A percentile compares a stretch with the other conserved stretches of the same genome.
These are phyloP conservation scores for Cyclostephanos invisitatus DNA, from an alignment of 108 stramenopile species.

Conservation along the genomic window DNA sequence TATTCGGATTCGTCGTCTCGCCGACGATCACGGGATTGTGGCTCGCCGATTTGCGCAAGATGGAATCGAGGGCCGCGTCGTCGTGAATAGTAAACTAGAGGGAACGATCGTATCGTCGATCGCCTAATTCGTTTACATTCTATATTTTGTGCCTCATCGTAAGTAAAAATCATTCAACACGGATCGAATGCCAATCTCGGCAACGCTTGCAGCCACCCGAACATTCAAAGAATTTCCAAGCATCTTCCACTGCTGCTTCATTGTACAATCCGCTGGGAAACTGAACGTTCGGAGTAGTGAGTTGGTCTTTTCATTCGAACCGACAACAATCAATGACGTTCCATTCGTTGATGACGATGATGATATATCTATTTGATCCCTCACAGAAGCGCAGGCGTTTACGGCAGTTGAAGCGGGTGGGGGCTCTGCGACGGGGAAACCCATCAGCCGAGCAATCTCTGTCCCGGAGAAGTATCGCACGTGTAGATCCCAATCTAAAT, in stretches of 20 bases:
- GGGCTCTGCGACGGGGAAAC: slow-evolving; percentile 52
- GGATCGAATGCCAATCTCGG: slow-evolving; percentile 55
- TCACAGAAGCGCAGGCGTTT: neutral
- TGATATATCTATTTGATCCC: neutral
- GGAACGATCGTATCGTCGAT: neutral
- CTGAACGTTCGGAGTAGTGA: slow-evolving; percentile 45
- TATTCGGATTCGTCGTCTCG: slow-evolving; percentile 45
- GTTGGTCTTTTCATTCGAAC: neutral
- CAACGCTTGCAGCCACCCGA: slow-evolving; percentile 61
- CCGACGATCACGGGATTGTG: slow-evolving; percentile 46
- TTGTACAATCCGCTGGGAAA: slow-evolving; percentile 55
- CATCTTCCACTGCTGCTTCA: slow-evolving; percentile 84
- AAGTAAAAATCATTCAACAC: slow-evolving; percentile 15
- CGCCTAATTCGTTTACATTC: neutral
- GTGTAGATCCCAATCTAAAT: slow-evolving; percentile 48
- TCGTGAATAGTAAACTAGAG: too few relatives aligned
- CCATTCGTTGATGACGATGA: neutral
- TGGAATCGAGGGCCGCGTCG: neutral
- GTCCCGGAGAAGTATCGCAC: slow-evolving; percentile 82
- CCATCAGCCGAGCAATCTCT: slow-evolving; percentile 81
- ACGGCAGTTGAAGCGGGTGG: neutral
- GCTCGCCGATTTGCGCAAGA: slow-evolving; percentile 30
- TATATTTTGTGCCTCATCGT: neutral
- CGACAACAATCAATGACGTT: too few relatives aligned
- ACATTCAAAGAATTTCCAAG: slow-evolving; percentile 86